phyloP scores from a whole-genome alignment of 73 alveolate genomes.

The Stentor roeselii region DNA sequence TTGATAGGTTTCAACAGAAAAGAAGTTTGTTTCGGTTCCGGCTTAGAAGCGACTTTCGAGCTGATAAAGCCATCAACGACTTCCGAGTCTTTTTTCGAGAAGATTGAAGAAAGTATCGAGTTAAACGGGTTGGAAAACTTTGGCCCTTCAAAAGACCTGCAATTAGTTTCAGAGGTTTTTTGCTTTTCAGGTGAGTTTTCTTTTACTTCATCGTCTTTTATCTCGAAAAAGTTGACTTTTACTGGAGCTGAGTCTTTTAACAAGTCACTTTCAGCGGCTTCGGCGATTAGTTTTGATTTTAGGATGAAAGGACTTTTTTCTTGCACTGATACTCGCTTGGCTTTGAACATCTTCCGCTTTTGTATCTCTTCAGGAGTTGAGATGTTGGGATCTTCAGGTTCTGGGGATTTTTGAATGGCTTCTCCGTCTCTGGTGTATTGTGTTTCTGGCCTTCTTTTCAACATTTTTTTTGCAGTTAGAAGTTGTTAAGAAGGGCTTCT shows the following conservation, averaged over 20 bases:
- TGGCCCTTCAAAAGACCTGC: not conserved
- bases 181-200: not conserved
- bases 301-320: not conserved
- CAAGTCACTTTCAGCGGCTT: not conserved
- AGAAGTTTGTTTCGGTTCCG: not conserved
- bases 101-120: not conserved
- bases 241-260: not conserved
- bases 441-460: not conserved
- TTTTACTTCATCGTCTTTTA: not conserved
- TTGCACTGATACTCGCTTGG: not conserved
- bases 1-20: not conserved
- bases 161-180: not conserved
- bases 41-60: not conserved
- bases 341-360: not conserved
- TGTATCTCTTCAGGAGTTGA: not conserved
- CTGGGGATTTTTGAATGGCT: not conserved
- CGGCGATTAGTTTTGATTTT: not conserved
- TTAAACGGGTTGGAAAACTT: not conserved
- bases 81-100: not conserved
- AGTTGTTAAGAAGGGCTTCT: not conserved
- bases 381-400: not conserved
- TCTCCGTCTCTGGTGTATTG: not conserved
- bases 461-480: no score
- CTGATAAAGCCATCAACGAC: not conserved
- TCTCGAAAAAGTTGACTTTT: not conserved